A percentile compares a stretch with the other conserved stretches of the same genome.
These are phyloP conservation scores for Glycine latifolia DNA, from an alignment of 306 rosid species.

Conservation along the genomic window DNA sequence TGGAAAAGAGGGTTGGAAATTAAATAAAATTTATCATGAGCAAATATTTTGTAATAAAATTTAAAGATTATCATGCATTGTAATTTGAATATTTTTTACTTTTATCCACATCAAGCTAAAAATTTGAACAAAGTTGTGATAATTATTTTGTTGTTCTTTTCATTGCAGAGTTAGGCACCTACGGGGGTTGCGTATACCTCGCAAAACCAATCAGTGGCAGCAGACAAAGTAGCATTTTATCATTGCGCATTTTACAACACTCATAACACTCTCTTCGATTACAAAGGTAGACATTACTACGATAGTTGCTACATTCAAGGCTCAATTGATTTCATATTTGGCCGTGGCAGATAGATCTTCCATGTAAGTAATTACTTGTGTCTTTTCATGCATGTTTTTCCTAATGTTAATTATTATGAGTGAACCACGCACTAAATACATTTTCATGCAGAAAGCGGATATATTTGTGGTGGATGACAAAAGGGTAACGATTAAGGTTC, in stretches of 20 bases:
- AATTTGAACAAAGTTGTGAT: too few relatives aligned
- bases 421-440: not conserved
- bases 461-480: constrained; percentile 79
- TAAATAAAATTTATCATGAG: too few relatives aligned
- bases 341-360: constrained; percentile 70
- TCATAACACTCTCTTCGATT: constrained; percentile 90
- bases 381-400: not conserved
- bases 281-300: constrained; percentile 89
- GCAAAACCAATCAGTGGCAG: constrained; percentile 90
- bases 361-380: constrained; percentile 48
- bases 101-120: too few relatives aligned
- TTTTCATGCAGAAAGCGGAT: constrained; percentile 65
- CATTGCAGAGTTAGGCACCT: constrained; percentile 90
- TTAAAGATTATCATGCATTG: too few relatives aligned
- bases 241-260: constrained; percentile 90
- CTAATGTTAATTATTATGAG: not conserved
- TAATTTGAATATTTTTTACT: too few relatives aligned
- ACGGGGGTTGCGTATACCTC: constrained; percentile 93
- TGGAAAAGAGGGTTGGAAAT: too few relatives aligned
- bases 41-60: too few relatives aligned
- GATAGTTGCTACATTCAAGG: constrained; percentile 80
- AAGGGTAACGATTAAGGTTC: constrained; percentile 70
- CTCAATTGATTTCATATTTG: constrained; percentile 93
- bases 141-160: not conserved
- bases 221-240: constrained; percentile 81